phyloP scores from a whole-genome alignment of 2,329 filamentous ascomycete species.

The Fusarium torreyae region DNA sequence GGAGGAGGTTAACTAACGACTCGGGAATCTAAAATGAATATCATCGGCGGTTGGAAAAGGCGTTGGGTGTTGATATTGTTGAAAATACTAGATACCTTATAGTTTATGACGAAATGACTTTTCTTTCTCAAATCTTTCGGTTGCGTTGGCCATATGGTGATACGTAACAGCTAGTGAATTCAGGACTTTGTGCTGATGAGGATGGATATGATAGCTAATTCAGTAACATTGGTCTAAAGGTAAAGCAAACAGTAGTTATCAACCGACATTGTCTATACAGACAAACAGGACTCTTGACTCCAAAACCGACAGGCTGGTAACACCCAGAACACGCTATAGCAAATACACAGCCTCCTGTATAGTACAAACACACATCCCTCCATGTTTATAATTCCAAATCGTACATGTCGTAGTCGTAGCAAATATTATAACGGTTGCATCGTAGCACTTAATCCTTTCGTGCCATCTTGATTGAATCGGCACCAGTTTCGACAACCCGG shows the following conservation, averaged over 20 bases:
- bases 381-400: background rate
- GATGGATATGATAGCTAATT: background rate
- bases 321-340: conserved; percentile 11
- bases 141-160: background rate
- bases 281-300: background rate
- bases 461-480: conserved; percentile 65
- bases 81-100: conserved; percentile 21
- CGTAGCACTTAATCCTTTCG: conserved; percentile 36
- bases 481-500: conserved; percentile 83
- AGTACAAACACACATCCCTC: background rate
- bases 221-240: background rate
- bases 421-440: background rate
- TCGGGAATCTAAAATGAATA: conserved; percentile 1
- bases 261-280: conserved; percentile 1
- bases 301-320: background rate
- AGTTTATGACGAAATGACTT: conserved; percentile 2
- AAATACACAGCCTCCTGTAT: conserved; percentile 7
- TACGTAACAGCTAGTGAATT: too few species aligned
- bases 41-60: conserved; percentile 25
- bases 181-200: background rate
- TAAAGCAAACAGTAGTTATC: background rate
- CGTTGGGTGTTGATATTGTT: conserved; percentile 23
- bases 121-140: background rate
- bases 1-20: conserved; percentile 63
- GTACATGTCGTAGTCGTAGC: background rate